Percentiles rank a stretch among this genome's conserved stretches.
These are phyloP conservation scores for Fonsecaea erecta DNA, from an alignment of 2,329 filamentous ascomycete genomes.

Conservation along the genomic window DNA sequence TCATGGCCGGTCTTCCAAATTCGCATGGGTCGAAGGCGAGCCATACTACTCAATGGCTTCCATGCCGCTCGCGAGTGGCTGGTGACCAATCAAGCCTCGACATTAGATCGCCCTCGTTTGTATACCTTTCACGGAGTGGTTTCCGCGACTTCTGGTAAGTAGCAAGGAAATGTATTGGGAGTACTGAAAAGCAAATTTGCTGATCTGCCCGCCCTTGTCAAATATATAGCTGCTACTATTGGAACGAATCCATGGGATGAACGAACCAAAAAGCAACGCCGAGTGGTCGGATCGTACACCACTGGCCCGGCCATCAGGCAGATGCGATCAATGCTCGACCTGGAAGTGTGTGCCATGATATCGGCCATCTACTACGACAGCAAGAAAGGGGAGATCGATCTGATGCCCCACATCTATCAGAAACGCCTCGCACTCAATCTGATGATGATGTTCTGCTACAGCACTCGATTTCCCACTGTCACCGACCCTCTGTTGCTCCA, in stretches of 20 bases:
- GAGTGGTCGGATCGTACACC: constrained; percentile 28
- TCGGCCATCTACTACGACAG: constrained; percentile 17
- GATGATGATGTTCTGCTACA: constrained; percentile 28
- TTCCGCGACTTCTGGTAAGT: constrained; percentile 20
- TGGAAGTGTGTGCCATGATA: constrained; percentile 23
- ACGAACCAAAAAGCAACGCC: constrained; percentile 25
- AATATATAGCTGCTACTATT: constrained; percentile 21
- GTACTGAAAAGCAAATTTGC: too few species aligned
- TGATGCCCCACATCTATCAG: constrained; percentile 23
- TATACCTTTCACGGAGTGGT: constrained; percentile 27
- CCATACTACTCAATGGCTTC: constrained; percentile 23
- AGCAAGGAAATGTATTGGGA: not conserved
- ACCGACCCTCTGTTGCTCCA: constrained; percentile 1
- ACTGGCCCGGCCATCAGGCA: constrained; percentile 21
- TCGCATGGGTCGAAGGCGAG: constrained; percentile 16
- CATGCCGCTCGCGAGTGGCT: constrained; percentile 22
- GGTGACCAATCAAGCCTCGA: constrained; percentile 25
- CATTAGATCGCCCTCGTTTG: constrained; percentile 23
- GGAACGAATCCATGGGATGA: constrained; percentile 30
- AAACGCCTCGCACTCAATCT: constrained; percentile 21
- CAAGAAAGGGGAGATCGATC: constrained; percentile 4
- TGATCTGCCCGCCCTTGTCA: too few species aligned
- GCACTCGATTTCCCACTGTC: constrained; percentile 13
- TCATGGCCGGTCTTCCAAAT: constrained; percentile 24
- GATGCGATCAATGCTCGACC: constrained; percentile 20